Conservation (phyloP, 2,329 filamentous ascomycete genomes). For the Whalleya microplaca region DNA sequence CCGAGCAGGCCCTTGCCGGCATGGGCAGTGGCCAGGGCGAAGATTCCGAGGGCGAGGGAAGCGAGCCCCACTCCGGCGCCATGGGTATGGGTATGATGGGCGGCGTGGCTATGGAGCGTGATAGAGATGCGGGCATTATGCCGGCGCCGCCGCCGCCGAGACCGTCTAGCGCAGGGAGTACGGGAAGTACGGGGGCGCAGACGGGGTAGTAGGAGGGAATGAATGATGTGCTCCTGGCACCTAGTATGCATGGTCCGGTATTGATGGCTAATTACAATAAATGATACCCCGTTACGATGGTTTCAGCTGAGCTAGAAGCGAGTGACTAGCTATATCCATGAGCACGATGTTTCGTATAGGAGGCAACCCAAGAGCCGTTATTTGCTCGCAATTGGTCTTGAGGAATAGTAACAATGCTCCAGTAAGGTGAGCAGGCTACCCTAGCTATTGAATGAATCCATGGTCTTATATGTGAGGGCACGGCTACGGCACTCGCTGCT, state of each 20-base stretch:
- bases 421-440: no score
- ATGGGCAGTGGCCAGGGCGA: constrained; percentile 40
- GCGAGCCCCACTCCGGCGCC: constrained; percentile 29
- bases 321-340: no score
- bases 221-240: neutral
- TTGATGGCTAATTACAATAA: constrained; percentile 16
- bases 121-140: constrained; percentile 33
- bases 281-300: constrained; percentile 11
- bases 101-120: constrained; percentile 49
- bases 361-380: no score
- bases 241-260: constrained; percentile 7
- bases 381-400: no score
- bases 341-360: no score
- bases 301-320: no score
- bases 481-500: no score
- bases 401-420: no score
- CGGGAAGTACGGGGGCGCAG: constrained; percentile 44
- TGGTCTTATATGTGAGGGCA: no score
- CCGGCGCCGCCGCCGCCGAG: constrained; percentile 44
- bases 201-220: constrained; percentile 20
- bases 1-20: constrained; percentile 42
- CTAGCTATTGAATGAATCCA: no score
- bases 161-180: constrained; percentile 46
- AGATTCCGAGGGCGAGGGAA: constrained; percentile 38
- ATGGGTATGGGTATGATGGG: constrained; percentile 38